Evolutionary conservation across 768 basidiomycete species (phyloP), one percentile per base, ranked within the genome.

Genomic region (Tricholoma bakamatsutake): DNA sequence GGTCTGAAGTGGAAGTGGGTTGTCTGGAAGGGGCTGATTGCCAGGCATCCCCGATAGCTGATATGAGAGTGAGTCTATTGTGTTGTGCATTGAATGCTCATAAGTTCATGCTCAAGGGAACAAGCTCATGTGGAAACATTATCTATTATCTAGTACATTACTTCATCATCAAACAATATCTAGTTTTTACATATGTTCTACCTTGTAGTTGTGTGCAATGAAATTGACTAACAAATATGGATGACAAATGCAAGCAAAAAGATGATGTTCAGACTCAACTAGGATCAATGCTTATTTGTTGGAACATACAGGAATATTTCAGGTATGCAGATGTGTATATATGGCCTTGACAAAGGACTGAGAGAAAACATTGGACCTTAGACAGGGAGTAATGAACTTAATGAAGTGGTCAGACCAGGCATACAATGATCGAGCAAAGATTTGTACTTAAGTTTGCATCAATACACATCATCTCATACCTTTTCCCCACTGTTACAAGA

Each of bases 1-100:
- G 46, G 46, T 28, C 46, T 15, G n/a, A n/a, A n/a, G n/a, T n/a
- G n/a, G n/a, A 47, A 47, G 46, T 47, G 46, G 46, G 46, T 47
- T 27, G 46, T 47, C 9, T 47, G 46, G 46, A 47, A 47, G n/a
- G 46, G 46, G 46, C 24, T 15, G 46, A 15, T 15, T 47, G 46
- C 46, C 24, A 28, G 46, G 46, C 7, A 27, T 47, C 11, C 46
- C n/a, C n/a, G n/a, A n/a, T n/a, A n/a, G n/a, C n/a, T n/a, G n/a
- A n/a, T n/a, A n/a, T n/a, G n/a, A n/a, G 27, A 4, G 46, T 27
- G 27, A 47, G 8, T 10, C 27, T n/a, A 27, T 4, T 6, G 21
- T 15, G n/a, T n/a, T n/a, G n/a, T 47, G 46, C 27, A 47, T n/a
- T 47, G 5, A n/a, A 47, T 4, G 4, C 7, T 10, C 30, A 2